These are phyloP conservation scores for Laburnicola sp. DNA, from an alignment of 2,329 filamentous ascomycete species.

Conservation along the genomic window DNA sequence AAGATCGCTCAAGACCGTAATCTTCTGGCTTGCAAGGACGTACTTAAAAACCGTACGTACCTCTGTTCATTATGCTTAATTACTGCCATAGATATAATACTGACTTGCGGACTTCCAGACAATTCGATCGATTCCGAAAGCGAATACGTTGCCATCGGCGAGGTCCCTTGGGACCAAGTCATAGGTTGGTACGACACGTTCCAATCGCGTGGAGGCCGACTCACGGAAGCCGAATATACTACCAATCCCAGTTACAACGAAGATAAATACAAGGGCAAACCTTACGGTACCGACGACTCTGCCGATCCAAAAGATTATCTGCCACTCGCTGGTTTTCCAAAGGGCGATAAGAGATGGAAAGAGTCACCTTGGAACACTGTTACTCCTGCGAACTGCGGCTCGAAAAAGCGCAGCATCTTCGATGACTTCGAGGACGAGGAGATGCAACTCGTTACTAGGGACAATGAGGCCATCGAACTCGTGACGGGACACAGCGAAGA, in stretches of 20 bases:
- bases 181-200: not conserved
- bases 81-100: not conserved
- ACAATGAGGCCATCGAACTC: too few relatives aligned
- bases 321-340: too few relatives aligned
- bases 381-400: not conserved
- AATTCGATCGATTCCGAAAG: not conserved
- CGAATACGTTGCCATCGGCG: not conserved
- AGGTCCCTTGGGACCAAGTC: not conserved
- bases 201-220: not conserved
- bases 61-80: not conserved
- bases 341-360: too few relatives aligned
- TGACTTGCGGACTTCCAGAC: not conserved
- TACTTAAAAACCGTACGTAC: not conserved
- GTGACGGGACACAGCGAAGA: not conserved
- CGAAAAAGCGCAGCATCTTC: not conserved
- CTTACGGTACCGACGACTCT: too few relatives aligned
- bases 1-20: not conserved
- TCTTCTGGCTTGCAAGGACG: not conserved
- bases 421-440: not conserved
- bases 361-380: too few relatives aligned
- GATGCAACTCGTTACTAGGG: not conserved
- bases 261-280: not conserved
- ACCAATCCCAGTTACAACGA: not conserved
- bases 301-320: too few relatives aligned
- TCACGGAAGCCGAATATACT: not conserved